Evolutionary conservation across 805 yeast species (phyloP).

Genomic region (Ogataea nitratoaversa): DNA sequence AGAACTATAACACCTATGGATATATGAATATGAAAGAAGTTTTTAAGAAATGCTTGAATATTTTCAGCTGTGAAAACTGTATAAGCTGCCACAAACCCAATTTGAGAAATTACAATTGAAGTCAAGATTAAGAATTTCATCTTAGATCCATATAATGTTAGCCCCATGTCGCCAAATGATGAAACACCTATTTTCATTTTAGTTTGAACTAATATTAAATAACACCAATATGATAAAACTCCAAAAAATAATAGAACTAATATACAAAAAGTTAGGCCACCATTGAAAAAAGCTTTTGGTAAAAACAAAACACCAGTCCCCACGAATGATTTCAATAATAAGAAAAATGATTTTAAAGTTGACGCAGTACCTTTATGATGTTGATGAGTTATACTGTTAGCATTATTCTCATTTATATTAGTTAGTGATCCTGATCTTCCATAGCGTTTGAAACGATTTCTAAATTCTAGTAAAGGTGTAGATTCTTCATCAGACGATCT

Average conservation of each 20-base stretch:
- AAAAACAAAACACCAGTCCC: conserved; percentile 74
- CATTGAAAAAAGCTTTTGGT: conserved; percentile 68
- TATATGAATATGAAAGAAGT: conserved; percentile 40
- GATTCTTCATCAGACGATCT: conserved; percentile 34
- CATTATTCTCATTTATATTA: neutral
- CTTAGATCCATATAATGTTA: conserved; percentile 56
- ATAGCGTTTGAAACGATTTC: neutral
- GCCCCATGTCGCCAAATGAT: conserved; percentile 78
- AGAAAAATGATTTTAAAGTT: conserved; percentile 64
- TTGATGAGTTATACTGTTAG: conserved; percentile 17
- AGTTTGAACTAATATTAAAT: conserved; percentile 55
- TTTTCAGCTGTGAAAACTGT: conserved; percentile 76
- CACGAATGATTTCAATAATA: conserved; percentile 68
- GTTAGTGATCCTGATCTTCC: neutral
- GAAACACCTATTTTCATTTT: conserved; percentile 59
- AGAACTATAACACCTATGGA: conserved; percentile 45
- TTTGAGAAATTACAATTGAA: conserved; percentile 66
- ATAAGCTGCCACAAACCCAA: conserved; percentile 80
- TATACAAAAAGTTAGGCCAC: conserved; percentile 63
- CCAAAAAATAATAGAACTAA: conserved; percentile 56
- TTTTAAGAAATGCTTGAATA: conserved; percentile 54
- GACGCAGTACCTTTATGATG: conserved; percentile 58
- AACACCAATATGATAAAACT: conserved; percentile 72
- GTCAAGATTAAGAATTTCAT: conserved; percentile 58
- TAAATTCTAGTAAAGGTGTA: conserved; percentile 16